Conservation (phyloP, 768 basidiomycete species). For the Xerocomus spinulosus region DNA sequence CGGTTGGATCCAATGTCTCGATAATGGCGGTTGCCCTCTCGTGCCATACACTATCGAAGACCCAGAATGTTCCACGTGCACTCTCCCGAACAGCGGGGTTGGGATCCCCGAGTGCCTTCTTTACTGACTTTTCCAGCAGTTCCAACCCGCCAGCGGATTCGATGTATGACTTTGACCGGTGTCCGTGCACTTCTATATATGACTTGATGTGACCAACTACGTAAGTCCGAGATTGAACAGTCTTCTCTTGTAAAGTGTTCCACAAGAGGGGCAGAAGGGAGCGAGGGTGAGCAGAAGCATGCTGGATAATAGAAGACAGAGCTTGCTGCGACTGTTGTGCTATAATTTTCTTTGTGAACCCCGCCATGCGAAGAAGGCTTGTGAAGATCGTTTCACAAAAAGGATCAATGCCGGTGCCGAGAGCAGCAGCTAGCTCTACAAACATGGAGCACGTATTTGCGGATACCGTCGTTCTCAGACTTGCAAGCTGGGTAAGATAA, state of each 20-base stretch:
- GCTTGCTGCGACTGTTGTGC: constrained; percentile 81
- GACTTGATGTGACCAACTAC: constrained; percentile 66
- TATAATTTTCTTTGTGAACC: constrained; percentile 88
- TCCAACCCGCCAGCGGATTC: constrained; percentile 69
- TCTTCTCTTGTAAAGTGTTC: constrained; percentile 75
- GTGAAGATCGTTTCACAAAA: constrained; percentile 72
- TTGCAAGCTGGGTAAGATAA: constrained; percentile 55
- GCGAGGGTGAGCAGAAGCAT: constrained; percentile 69
- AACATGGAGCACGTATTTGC: constrained; percentile 75
- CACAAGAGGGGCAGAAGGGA: constrained; percentile 64
- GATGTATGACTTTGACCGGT: constrained; percentile 56
- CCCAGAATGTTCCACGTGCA: constrained; percentile 75
- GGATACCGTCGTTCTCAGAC: constrained; percentile 88
- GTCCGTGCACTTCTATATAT: constrained; percentile 71
- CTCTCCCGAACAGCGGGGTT: constrained; percentile 76
- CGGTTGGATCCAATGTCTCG: constrained; percentile 59
- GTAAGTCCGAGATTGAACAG: constrained; percentile 64
- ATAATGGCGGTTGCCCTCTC: constrained; percentile 62
- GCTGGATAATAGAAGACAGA: constrained; percentile 60
- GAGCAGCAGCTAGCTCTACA: constrained; percentile 60
- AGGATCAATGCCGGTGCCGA: constrained; percentile 70
- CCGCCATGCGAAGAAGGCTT: constrained; percentile 81
- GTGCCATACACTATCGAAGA: constrained; percentile 70
- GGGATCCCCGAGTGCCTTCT: constrained; percentile 68
- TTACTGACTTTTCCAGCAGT: constrained; percentile 66